phyloP scores from a whole-genome alignment of 2,329 filamentous ascomycete species.

The Thelonectria blattea region DNA sequence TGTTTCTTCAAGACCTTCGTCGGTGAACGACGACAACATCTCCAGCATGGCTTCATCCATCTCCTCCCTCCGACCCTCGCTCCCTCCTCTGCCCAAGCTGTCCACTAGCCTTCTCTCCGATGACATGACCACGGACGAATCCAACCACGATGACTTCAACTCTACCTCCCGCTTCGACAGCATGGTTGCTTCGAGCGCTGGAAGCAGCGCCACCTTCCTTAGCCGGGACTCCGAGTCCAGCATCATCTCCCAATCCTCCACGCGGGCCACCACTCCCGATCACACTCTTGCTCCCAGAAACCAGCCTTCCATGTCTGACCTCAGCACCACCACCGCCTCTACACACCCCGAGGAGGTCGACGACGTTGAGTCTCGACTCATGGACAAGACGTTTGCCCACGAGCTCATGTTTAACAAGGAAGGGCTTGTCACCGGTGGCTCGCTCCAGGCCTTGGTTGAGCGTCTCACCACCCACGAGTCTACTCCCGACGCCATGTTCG shows the following conservation, averaged over 20 bases:
- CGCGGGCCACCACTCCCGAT: conserved; percentile 87
- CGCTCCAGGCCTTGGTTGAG: conserved; percentile 89
- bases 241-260: conserved; percentile 80
- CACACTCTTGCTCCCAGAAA: conserved; percentile 58
- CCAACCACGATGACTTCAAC: conserved; percentile 57
- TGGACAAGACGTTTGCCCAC: conserved; percentile 91
- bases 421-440: conserved; percentile 91
- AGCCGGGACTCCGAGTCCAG: conserved; percentile 84
- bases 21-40: conserved; percentile 49
- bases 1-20: conserved; percentile 51
- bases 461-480: conserved; percentile 91
- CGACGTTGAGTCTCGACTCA: conserved; percentile 80
- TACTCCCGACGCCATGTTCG: conserved; percentile 89
- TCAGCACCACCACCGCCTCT: conserved; percentile 70
- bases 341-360: conserved; percentile 75
- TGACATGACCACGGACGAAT: conserved; percentile 56
- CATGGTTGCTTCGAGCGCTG: conserved; percentile 76
- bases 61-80: conserved; percentile 53
- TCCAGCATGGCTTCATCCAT: conserved; percentile 54
- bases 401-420: conserved; percentile 95
- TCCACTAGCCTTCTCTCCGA: conserved; percentile 58
- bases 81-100: conserved; percentile 64
- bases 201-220: conserved; percentile 78
- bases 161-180: conserved; percentile 68
- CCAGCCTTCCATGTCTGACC: conserved; percentile 70